Evolutionary conservation across 2,329 filamentous ascomycete species (phyloP).

Genomic region (Pseudodiploospora longispora): DNA sequence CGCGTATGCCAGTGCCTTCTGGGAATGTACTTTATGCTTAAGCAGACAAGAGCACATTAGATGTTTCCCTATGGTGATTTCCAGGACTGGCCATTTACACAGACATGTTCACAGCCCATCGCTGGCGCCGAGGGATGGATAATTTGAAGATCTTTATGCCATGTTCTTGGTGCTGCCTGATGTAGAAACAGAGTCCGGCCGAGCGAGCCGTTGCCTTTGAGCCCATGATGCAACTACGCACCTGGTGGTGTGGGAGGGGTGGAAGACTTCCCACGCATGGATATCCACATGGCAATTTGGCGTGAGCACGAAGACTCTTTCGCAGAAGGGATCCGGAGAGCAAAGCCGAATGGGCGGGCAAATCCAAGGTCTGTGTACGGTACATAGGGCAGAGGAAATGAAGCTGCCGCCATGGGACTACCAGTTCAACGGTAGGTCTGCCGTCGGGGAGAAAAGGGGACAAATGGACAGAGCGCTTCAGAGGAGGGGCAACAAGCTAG

Average conservation of each 20-base stretch:
- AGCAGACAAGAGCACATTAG: background rate
- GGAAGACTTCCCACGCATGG: background rate
- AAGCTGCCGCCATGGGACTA: background rate
- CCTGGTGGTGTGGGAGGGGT: constrained; percentile 1
- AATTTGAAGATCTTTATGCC: constrained; percentile 53
- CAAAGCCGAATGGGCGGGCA: background rate
- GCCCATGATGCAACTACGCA: constrained; percentile 11
- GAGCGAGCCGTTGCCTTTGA: constrained; percentile 11
- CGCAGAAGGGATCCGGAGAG: background rate
- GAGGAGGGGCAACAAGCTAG: too few species aligned
- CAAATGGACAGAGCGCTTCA: too few species aligned
- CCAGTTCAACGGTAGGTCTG: background rate
- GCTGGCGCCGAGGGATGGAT: constrained; percentile 44
- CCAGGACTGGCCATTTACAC: too few species aligned
- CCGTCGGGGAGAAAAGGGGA: too few species aligned
- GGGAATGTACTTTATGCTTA: background rate
- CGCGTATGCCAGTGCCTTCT: background rate
- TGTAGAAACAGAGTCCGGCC: constrained; percentile 41
- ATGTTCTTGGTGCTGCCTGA: constrained; percentile 38
- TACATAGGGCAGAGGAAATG: background rate
- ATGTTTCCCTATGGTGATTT: constrained; percentile 15
- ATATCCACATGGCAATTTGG: background rate
- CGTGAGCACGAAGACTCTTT: background rate
- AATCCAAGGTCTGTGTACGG: background rate
- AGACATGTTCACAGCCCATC: constrained; percentile 12